Evolutionary conservation across 1,284 basidiomycete species (phyloP).

Genomic region (Athelia psychrophila): DNA sequence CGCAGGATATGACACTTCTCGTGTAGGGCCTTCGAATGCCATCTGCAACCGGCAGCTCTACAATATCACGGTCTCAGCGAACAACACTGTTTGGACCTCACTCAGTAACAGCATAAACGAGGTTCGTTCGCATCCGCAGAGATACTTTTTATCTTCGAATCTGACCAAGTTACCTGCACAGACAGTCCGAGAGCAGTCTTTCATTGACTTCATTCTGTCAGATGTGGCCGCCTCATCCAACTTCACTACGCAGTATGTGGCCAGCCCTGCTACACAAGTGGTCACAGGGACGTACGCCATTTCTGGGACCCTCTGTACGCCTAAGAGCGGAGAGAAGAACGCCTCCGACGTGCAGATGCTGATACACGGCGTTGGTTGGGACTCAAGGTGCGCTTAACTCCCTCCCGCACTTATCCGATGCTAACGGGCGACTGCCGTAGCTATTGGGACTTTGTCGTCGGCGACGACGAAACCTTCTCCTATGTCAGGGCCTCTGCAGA

Average conservation of each 20-base stretch:
- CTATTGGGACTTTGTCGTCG: conserved; percentile 14
- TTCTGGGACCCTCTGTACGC: conserved; percentile 14
- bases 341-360: conserved; percentile 11
- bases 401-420: background rate
- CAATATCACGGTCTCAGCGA: conserved; percentile 6
- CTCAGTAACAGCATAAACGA: too few species aligned
- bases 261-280: conserved; percentile 2
- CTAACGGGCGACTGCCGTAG: background rate
- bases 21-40: conserved; percentile 15
- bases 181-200: background rate
- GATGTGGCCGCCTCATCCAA: conserved; percentile 8
- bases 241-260: conserved; percentile 10
- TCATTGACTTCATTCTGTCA: conserved; percentile 5
- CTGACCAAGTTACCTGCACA: background rate
- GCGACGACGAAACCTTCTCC: conserved; percentile 9
- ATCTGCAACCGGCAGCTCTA: conserved; percentile 12
- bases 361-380: conserved; percentile 13
- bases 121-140: too few species aligned
- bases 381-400: conserved; percentile 7
- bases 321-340: conserved; percentile 9
- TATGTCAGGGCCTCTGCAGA: conserved; percentile 14
- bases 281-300: conserved; percentile 10
- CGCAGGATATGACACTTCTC: conserved; percentile 7
- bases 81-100: too few species aligned
- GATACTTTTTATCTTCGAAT: background rate